Conservation (phyloP, 768 basidiomycete genomes). For the Agrocybe praecox region DNA sequence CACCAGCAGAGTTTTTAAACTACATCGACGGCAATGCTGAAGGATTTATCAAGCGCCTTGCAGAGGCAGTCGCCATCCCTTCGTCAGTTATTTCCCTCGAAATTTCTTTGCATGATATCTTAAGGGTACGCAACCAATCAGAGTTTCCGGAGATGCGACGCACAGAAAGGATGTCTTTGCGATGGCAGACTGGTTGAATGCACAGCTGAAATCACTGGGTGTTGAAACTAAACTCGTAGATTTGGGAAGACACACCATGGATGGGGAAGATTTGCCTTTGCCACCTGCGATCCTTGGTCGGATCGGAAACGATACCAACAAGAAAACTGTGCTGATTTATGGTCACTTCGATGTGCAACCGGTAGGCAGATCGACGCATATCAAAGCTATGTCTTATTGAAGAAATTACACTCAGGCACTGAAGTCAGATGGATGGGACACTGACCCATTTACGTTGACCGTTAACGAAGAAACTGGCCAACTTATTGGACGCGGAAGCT, state of each 20-base stretch:
- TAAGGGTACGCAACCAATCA: slow-evolving; percentile 23
- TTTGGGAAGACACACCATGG: slow-evolving; percentile 72
- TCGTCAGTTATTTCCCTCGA: slow-evolving; percentile 43
- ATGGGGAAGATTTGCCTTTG: slow-evolving; percentile 69
- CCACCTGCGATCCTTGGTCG: slow-evolving; percentile 85
- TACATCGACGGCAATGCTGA: slow-evolving; percentile 72
- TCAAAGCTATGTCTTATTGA: background rate
- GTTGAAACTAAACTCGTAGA: slow-evolving; percentile 75
- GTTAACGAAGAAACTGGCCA: slow-evolving; percentile 46
- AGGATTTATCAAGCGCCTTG: slow-evolving; percentile 76
- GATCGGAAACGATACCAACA: slow-evolving; percentile 81
- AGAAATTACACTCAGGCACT: slow-evolving; percentile 31
- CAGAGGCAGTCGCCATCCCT: slow-evolving; percentile 83
- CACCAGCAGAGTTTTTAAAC: slow-evolving; percentile 48
- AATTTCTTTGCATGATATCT: background rate
- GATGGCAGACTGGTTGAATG: slow-evolving; percentile 86
- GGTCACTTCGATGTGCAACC: slow-evolving; percentile 98
- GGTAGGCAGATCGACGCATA: slow-evolving; percentile 32
- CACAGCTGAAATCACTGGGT: slow-evolving; percentile 74
- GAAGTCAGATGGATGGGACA: slow-evolving; percentile 81
- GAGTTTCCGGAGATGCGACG: slow-evolving; percentile 71
- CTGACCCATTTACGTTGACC: slow-evolving; percentile 80
- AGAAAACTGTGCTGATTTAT: slow-evolving; percentile 93
- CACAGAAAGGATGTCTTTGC: slow-evolving; percentile 76
- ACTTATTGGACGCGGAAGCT: slow-evolving; percentile 84